These are phyloP conservation scores for Scytalidium sp. DNA, from an alignment of 2,329 filamentous ascomycete genomes.

Conservation along the genomic window DNA sequence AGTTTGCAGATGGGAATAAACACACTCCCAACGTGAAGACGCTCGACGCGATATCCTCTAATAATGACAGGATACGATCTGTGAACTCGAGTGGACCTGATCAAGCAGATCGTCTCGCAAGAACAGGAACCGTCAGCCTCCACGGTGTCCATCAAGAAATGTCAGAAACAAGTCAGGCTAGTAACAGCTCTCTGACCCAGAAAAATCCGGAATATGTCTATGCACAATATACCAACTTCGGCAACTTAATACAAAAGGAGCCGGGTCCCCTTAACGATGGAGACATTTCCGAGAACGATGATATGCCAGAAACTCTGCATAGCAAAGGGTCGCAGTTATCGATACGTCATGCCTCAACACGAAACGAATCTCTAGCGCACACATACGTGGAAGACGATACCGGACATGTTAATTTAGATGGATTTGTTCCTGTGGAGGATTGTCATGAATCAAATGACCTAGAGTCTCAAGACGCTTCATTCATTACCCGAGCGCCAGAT, in stretches of 20 bases:
- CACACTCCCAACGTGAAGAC: background rate
- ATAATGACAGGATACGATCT: background rate
- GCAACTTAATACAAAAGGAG: background rate
- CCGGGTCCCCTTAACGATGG: background rate
- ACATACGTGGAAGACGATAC: constrained; percentile 25
- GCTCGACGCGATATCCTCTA: background rate
- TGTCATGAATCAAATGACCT: constrained; percentile 5
- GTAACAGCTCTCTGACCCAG: constrained; percentile 24
- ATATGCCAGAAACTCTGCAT: background rate
- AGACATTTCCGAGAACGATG: constrained; percentile 3
- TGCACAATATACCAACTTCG: constrained; percentile 11
- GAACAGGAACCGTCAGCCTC: background rate
- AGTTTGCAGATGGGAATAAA: background rate
- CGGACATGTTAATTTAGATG: constrained; percentile 20
- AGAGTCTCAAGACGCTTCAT: constrained; percentile 20
- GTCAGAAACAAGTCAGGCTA: constrained; percentile 15
- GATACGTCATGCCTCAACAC: constrained; percentile 10
- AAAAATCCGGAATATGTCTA: constrained; percentile 24
- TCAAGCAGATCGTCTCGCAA: background rate
- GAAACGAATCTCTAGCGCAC: constrained; percentile 20
- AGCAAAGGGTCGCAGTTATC: background rate
- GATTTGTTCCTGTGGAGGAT: constrained; percentile 6
- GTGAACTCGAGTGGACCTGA: background rate
- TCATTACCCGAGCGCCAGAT: background rate
- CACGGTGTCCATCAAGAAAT: background rate